Evolutionary conservation across 805 yeast genomes (phyloP), one percentile per base, ranked within the genome.

Genomic region (Myxozyma geophila): DNA sequence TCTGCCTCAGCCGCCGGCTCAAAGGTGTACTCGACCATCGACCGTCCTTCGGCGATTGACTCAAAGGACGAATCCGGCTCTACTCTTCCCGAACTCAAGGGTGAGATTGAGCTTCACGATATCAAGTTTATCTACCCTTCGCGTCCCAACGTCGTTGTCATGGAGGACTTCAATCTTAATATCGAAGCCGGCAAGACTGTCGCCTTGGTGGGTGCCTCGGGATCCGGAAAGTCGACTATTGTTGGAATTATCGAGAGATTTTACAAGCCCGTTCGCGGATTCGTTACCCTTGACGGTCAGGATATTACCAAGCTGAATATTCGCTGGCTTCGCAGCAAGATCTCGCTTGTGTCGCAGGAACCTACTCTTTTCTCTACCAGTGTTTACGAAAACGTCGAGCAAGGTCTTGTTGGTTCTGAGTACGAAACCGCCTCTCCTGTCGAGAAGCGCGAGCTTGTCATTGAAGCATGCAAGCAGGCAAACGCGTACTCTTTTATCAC

Each of bases 341-440:
- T 93, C 61, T 97, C 98, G 54, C 90, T 92, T 35, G 99, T 93
- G 2, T 97, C 98, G 5, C 99, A 93, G 76, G 98, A 93, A 69
- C 96, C 98, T 0, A 97, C 97, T 5, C 78, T 93, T 48, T 93
- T 93, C 79, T 89, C 92, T 71, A 96, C 89, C 60, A 81, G 95
- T 0, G 91, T 93, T 54, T 76, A 85, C 73, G 96, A 90, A 71
- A 91, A 91, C 71, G 85, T 91, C 48, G 80, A 90, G 63, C 90
- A 88, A 76, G 97, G 96, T 33, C 77, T 90, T 50, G 62, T 77
- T 63, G 75, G 74, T 10, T 58, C 72, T 3, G 61, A 39, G 7
- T 69, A 62, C 51, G 74, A 72, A 57, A 57, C 74, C 67, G 77
- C 78, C 60, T 48, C 76, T 58, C 72, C 78, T 17, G 76, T 76